phyloP scores from a whole-genome alignment of 2,329 filamentous ascomycete species.

The Apiospora kogelbergensis region DNA sequence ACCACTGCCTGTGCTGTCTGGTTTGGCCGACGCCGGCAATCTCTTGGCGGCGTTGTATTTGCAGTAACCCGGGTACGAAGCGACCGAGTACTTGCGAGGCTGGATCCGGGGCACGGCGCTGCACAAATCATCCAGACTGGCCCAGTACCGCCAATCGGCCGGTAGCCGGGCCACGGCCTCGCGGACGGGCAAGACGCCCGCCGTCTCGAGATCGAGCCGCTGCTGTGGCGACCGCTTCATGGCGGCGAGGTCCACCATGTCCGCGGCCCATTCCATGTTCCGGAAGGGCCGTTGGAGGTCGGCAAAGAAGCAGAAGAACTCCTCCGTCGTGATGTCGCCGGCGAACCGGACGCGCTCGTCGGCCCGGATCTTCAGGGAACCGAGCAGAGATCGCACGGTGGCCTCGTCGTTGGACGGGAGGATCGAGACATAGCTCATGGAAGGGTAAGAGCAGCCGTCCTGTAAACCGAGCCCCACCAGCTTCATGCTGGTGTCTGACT shows the following conservation, averaged over 20 bases:
- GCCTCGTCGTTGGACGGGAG: not conserved
- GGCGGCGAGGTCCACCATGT: not conserved
- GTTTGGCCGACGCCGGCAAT: not conserved
- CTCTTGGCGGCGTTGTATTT: not conserved
- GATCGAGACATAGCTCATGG: conserved; percentile 1
- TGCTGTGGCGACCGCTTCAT: not conserved
- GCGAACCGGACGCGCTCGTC: not conserved
- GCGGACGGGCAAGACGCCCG: not conserved
- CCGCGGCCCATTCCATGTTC: not conserved
- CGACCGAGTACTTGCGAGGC: conserved; percentile 7
- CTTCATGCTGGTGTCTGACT: not conserved
- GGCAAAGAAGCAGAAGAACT: conserved; percentile 6
- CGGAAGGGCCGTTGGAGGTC: conserved; percentile 3
- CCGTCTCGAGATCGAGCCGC: not conserved
- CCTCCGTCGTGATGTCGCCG: not conserved
- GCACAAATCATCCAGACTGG: not conserved
- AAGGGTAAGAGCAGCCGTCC: not conserved
- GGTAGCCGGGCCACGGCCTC: not conserved
- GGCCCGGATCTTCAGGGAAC: not conserved
- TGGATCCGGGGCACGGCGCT: not conserved
- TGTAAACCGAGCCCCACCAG: not conserved
- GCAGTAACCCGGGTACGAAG: not conserved
- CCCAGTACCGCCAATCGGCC: conserved; percentile 8
- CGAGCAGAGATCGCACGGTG: not conserved
- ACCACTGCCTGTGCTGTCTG: not conserved